Evolutionary conservation across 2,329 filamentous ascomycete species (phyloP), one percentile per base, ranked within the genome.

Genomic region (Ascochyta clinopodiicola): DNA sequence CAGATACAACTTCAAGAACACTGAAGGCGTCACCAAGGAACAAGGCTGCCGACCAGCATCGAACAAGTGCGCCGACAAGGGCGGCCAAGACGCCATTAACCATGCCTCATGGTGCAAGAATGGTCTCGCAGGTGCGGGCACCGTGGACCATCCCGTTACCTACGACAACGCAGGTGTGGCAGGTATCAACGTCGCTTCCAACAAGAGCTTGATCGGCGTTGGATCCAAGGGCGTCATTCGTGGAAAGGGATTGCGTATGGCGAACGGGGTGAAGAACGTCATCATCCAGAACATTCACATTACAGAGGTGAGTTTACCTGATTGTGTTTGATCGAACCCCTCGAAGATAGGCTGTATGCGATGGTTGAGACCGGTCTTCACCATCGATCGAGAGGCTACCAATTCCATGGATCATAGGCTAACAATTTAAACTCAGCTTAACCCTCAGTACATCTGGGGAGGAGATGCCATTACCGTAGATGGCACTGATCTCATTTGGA

Each of bases 11-110:
- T 86, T 84, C 77, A 80, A 76, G 27, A 79, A 77, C 21, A 79
- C 77, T 6, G 83, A 86, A 69, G 84, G 84, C 37, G 80, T 77
- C 2, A 77, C 77, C 2, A 81, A 76, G n/a, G 79, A 71, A 40
- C 80, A 76, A 6, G 84, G 84, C 22, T 87, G 85, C 61, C 81
- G 84, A 12, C 84, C 84, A 24, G 66, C 64, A 38, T 68, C 68
- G 6, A 70, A 68, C 60, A 69, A 44, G 17, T 69, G 68, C 52
- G 85, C 80, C 75, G 84, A 83, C 22, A 84, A 82, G 22, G 81
- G 71, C n/a, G 84, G 85, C 71, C 84, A 87, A 76, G 63, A 80
- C 35, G 82, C 84, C 56, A 86, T 87, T 68, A 75, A 83, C 73
- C 73, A 85, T 63, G 66, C 78, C 64, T 86, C 83, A 81, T 87